Conservation (phyloP, 176 grass and related monocot species). For the Miscanthus lutarioriparius region DNA sequence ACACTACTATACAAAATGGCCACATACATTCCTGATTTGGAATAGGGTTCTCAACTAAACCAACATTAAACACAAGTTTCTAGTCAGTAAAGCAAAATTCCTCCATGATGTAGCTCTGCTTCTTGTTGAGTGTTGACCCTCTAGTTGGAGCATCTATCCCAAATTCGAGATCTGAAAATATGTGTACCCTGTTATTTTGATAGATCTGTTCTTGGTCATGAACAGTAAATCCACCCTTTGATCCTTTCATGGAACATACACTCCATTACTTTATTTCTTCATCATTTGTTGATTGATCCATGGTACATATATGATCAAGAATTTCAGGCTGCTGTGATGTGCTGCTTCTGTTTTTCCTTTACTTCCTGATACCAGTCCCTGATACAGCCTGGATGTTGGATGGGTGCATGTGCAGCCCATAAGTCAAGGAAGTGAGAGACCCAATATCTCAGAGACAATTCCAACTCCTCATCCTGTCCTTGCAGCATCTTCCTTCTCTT, state of each 20-base stretch:
- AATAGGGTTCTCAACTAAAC: too few species aligned
- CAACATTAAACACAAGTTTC: too few species aligned
- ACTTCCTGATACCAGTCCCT: too few species aligned
- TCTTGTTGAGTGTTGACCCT: not conserved
- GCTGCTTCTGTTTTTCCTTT: too few species aligned
- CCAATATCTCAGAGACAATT: not conserved
- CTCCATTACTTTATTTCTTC: too few species aligned
- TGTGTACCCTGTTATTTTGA: not conserved
- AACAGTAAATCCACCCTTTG: not conserved
- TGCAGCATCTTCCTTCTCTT: not conserved
- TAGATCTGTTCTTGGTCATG: not conserved
- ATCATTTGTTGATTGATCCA: too few species aligned
- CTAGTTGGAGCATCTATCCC: not conserved
- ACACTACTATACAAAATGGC: too few species aligned
- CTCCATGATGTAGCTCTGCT: not conserved
- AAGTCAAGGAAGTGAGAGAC: not conserved
- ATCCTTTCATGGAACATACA: not conserved
- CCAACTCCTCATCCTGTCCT: not conserved
- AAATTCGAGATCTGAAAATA: not conserved
- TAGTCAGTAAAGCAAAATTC: too few species aligned
- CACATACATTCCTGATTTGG: too few species aligned
- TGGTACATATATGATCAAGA: too few species aligned
- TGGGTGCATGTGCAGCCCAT: not conserved
- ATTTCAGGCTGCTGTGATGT: too few species aligned
- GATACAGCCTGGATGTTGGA: too few species aligned